Percentiles rank a stretch among this genome's conserved stretches.
These are phyloP conservation scores for Glarea lozoyensis DNA, from an alignment of 495 filamentous ascomycete species.

Conservation along the genomic window DNA sequence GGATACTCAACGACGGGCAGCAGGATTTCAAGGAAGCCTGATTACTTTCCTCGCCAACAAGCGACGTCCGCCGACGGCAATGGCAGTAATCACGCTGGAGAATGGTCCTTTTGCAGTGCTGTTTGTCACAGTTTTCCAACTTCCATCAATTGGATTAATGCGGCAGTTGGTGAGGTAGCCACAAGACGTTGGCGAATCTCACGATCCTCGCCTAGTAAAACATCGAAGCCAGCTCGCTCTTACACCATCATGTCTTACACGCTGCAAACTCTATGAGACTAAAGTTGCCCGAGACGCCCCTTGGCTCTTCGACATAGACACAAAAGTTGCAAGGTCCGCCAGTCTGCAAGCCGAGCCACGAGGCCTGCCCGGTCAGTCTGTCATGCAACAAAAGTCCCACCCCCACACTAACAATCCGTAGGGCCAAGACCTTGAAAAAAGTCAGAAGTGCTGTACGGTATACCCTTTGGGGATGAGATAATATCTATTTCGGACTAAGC, in stretches of 20 bases:
- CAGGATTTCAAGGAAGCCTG: too few relatives aligned
- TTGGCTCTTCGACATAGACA: conserved; percentile 4
- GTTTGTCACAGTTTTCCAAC: not conserved
- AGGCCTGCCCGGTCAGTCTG: conserved; percentile 11
- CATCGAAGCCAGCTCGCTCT: not conserved
- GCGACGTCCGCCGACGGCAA: too few relatives aligned
- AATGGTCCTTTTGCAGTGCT: not conserved
- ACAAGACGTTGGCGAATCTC: conserved; percentile 8
- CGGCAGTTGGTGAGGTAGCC: not conserved
- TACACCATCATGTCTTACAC: not conserved
- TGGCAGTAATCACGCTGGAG: too few relatives aligned
- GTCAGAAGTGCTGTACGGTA: not conserved
- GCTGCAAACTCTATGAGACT: not conserved
- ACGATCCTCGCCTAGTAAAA: conserved; percentile 11
- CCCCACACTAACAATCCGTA: conserved; percentile 11
- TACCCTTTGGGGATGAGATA: conserved; percentile 3
- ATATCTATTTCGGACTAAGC: not conserved
- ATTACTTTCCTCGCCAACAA: too few relatives aligned
- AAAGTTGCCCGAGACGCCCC: conserved; percentile 16
- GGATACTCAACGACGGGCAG: too few relatives aligned
- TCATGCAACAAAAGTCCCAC: conserved; percentile 7
- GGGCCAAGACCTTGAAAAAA: conserved; percentile 1
- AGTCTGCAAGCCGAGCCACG: conserved; percentile 16
- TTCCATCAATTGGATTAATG: not conserved
- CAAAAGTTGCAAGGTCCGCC: conserved; percentile 1